Base-by-base conservation (phyloP, 2,329 filamentous ascomycete genomes). In the Pseudogymnoascus sp. region DNA sequence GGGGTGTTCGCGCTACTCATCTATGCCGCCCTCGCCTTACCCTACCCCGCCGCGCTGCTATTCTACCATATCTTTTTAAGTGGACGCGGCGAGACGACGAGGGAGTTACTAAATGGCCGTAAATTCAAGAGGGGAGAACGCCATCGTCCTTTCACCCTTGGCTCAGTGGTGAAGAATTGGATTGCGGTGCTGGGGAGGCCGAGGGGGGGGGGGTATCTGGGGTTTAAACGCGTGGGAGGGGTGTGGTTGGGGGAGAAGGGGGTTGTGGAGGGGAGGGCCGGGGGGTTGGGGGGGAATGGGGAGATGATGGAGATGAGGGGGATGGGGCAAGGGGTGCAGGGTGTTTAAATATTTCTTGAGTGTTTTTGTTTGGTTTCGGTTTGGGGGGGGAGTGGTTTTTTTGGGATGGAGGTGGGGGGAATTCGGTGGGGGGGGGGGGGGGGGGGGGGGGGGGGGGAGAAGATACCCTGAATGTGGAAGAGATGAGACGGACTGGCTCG, bases 61-160 rank as follows among this genome's bases (percentile, higher is more conserved):
- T 83, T 84, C 21, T 99, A 99, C 74, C 94, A 99, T 76, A 73
- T 97, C 56, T 97, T 96, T 77, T 81, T 99, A 47, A 91, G 95
- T 77, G 89, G 86, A 5, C 83, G 93, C 33, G 94, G 93, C 59
- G 93, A 99, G 78, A 99, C 93, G 0, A 99, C 94, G 0, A 83
- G 94, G 69, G 94, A 99, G 76, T 97, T 96, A 74, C 85, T 99
- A 67, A 96, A 96, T 76, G 92, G 90, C 4, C 91, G 96, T 76
- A 97, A 97, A 75, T 97, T 99, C 73, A 79, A 88, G 66, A 95
- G 94, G 77, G 88, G 89, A 69, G 93, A 99, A 73, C 86, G 94
- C 11, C 95, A 96, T 75, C 82, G 92, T 47, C 91, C 94, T 1
- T 99, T 96, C 70, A 92, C 86, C 1, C 92, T 95, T 71, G 87